Base-by-base conservation (phyloP, 441 rosid genomes). In the Populus tomentosa region DNA sequence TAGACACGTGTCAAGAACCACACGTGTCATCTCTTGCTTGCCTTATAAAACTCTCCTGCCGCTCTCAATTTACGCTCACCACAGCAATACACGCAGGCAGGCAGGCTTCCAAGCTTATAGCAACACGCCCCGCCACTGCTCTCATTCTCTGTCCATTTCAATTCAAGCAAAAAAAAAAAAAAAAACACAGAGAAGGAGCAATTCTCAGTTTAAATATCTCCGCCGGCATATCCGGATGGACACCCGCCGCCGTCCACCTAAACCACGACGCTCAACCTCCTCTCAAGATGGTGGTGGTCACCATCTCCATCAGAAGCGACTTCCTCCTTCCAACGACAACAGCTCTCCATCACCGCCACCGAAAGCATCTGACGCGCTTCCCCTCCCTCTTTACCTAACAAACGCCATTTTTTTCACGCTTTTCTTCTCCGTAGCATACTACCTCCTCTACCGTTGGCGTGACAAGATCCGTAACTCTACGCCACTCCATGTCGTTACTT, bases 401-500 rank as follows among this genome's bases (percentile, higher is more conserved):
- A 93, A 93, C 86, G 85, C 90, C 75, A 71, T 93, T 63, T 93
- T 93, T 91, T 89, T 92, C 89, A 92, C 94, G 4, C 93, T 92
- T 74, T 92, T 93, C 86, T 93, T 93, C 88, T 90, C 95, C 79
- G 92, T 89, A 69, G 90, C 92, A 1, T 93, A 92, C 59, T 92
- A 84, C 75, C 88, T 93, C 16, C 92, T 92, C 80, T 90, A 85
- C 80, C 85, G 94, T 4, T 93, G 98, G 97, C 95, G 95, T 28
- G 93, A 92, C 75, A 93, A 93, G 93, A 92, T 90, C 89, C 95
- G 93, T 5, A 83, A 78, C 85, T 88, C 90, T 11, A 86, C 93
- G 1, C 97, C 98, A 28, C 97, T 93, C 38, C 98, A 93, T 77
- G 87, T 90, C 76, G 91, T 92, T 68, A 89, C 90, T 5, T 79